Base-by-base conservation (phyloP, 2,329 filamentous ascomycete species). In the Aspergillus brasiliensis region DNA sequence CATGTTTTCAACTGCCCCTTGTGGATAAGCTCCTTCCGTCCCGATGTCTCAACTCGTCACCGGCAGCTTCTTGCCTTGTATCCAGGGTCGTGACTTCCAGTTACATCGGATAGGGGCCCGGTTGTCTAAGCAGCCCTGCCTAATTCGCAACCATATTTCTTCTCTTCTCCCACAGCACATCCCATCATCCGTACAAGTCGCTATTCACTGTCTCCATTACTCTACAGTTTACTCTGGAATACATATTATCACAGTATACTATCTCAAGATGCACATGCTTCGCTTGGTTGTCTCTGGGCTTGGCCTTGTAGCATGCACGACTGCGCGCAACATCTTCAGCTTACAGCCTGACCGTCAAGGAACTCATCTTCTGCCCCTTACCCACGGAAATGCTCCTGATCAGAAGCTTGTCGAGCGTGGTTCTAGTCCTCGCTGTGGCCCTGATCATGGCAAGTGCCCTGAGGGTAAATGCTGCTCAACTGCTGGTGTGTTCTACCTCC, bases 391-490 rank as follows among this genome's bases (percentile, higher is more conserved):
- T 34, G 23, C 27, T 21, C 21, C 17, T 17, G 27, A 46, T 13
- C 54, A 53, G 21, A 42, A 55, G 46, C 49, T 69, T 28, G 51
- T 60, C 13, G 56, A 49, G 8, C 65, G 67, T 48, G 66, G 60
- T 37, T 56, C 61, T 8, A 64, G 68, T n/a, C 66, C 65, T 47
- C 69, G 69, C 52, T 79, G 77, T 59, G 77, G 77, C 23, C 69
- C 70, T 19, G 65, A 67, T 21, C 65, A 67, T 51, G 75, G 75
- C 5, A 68, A 66, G 34, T 79, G 77, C 55, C 61, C 69, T 10
- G 63, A 70, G 40, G 69, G 69, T 15, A 71, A 72, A 38, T 79
- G 77, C 64, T 79, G 77, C 64, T 78, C 77, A 15, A 62, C 67
- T 49, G 66, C 73, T 59, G 77, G 77, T 77, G 69, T 52, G 63